Conservation (phyloP, 768 basidiomycete species). For the Mycena kentingensis region DNA sequence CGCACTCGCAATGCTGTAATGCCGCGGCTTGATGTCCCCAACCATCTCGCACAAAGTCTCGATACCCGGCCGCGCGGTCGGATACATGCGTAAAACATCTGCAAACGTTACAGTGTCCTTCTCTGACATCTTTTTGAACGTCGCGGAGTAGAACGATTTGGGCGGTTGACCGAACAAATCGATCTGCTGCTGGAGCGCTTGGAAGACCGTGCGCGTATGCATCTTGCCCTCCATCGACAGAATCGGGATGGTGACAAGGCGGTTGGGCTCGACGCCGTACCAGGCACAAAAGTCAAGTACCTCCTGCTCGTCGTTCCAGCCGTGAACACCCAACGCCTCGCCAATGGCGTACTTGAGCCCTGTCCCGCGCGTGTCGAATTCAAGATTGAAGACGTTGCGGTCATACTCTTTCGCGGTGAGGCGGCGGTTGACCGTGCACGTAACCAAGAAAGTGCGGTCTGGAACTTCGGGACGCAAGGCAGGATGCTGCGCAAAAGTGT, state of each 20-base stretch:
- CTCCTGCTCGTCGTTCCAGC: conserved; percentile 93
- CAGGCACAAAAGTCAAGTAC: conserved; percentile 89
- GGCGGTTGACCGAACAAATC: conserved; percentile 96
- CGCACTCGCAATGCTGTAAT: conserved; percentile 96
- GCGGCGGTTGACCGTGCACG: conserved; percentile 90
- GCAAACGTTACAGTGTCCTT: conserved; percentile 94
- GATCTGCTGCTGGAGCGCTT: conserved; percentile 93
- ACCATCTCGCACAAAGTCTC: conserved; percentile 86
- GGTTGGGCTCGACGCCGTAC: conserved; percentile 85
- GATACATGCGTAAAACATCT: conserved; percentile 77
- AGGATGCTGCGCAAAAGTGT: conserved; percentile 60
- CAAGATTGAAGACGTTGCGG: conserved; percentile 98
- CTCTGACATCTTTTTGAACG: conserved; percentile 95
- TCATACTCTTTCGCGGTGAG: conserved; percentile 95
- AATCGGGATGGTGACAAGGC: conserved; percentile 80
- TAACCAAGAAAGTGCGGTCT: conserved; percentile 91
- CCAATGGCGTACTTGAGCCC: conserved; percentile 95
- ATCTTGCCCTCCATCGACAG: conserved; percentile 62
- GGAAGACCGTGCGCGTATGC: conserved; percentile 94
- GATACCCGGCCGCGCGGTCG: conserved; percentile 78
- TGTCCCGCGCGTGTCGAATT: conserved; percentile 90
- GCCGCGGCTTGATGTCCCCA: conserved; percentile 95
- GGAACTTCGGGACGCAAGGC: conserved; percentile 82
- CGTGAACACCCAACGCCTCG: conserved; percentile 95
- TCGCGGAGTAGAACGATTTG: conserved; percentile 90